A percentile compares a stretch with the other conserved stretches of the same genome.
Evolutionary conservation across 768 basidiomycete species (phyloP).

Genomic region (Dacryopinax primogenitus): DNA sequence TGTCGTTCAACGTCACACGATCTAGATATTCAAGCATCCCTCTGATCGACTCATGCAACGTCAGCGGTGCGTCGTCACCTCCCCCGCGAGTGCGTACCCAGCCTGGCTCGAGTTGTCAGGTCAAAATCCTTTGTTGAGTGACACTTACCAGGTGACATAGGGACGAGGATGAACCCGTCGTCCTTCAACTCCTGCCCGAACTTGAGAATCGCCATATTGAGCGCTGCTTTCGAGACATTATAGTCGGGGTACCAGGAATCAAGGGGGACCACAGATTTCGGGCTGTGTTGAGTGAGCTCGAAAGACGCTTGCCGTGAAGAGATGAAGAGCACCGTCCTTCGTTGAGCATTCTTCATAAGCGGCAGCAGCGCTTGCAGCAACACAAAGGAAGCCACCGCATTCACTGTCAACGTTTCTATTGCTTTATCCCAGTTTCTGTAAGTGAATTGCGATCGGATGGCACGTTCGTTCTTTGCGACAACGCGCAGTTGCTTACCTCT

Average conservation of each 20-base stretch:
- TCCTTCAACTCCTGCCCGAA: conserved; percentile 10
- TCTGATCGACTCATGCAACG: neutral
- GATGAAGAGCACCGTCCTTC: conserved; percentile 9
- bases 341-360: conserved; percentile 7
- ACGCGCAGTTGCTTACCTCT: neutral
- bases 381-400: conserved; percentile 6
- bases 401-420: conserved; percentile 8
- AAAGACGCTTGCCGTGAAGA: conserved; percentile 2
- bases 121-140: neutral
- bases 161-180: conserved; percentile 10
- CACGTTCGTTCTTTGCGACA: neutral
- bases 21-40: conserved; percentile 11
- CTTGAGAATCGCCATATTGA: conserved; percentile 14
- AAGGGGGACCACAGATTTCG: neutral
- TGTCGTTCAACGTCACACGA: conserved; percentile 6
- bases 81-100: neutral
- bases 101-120: neutral
- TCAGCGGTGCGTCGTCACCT: neutral
- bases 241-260: conserved; percentile 8
- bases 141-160: conserved; percentile 10
- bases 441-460: neutral
- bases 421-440: neutral
- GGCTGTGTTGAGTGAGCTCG: neutral
- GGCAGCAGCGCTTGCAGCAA: conserved; percentile 7
- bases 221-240: conserved; percentile 10